phyloP scores from a whole-genome alignment of 495 filamentous ascomycete genomes.

The Aspergillus wentii region DNA sequence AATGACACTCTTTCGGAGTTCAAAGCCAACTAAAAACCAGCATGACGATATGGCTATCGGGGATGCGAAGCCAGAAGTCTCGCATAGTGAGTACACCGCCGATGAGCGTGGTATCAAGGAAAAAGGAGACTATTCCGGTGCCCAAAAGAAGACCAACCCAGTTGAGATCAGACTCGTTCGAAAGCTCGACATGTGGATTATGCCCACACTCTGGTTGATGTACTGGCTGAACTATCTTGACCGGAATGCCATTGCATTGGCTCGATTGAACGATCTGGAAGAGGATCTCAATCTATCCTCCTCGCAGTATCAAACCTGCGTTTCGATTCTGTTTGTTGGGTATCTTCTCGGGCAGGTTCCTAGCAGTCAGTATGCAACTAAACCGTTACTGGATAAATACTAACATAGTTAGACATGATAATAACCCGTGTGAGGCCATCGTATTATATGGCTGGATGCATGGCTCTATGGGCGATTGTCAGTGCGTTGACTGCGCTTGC shows the following conservation, averaged over 20 bases:
- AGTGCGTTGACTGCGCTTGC: constrained; percentile 37
- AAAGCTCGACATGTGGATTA: constrained; percentile 44
- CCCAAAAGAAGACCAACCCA: constrained; percentile 33
- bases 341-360: constrained; percentile 17
- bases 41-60: no score
- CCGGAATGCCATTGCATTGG: constrained; percentile 28
- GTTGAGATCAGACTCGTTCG: constrained; percentile 39
- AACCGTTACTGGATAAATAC: no score
- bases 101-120: no score
- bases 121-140: constrained; percentile 43
- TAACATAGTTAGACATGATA: constrained; percentile 54
- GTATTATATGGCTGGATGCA: constrained; percentile 25
- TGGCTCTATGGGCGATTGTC: constrained; percentile 44
- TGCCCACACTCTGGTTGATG: constrained; percentile 44
- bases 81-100: no score
- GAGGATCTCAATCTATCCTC: constrained; percentile 35
- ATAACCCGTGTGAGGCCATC: constrained; percentile 33
- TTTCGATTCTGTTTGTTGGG: constrained; percentile 52
- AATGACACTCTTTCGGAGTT: no score
- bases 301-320: constrained; percentile 46
- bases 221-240: constrained; percentile 47
- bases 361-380: constrained; percentile 14
- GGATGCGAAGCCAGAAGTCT: no score
- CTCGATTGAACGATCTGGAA: constrained; percentile 29
- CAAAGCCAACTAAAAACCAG: no score